These are phyloP conservation scores for Staphylotrichum longicolle DNA, from an alignment of 495 filamentous ascomycete species.

Conservation along the genomic window DNA sequence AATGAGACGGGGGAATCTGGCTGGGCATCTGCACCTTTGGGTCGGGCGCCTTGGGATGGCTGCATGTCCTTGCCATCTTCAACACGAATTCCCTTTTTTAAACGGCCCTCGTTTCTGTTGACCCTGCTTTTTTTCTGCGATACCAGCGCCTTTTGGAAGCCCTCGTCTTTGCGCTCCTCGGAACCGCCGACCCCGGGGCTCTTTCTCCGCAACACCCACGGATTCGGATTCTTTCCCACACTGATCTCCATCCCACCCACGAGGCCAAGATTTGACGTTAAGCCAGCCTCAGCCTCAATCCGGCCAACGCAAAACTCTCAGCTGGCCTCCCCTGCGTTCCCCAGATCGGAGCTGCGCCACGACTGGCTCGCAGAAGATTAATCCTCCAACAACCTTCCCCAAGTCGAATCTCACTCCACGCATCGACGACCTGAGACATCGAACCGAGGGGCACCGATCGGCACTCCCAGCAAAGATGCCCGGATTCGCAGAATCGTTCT, in stretches of 20 bases:
- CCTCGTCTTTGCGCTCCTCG: background rate
- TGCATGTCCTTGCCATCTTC: conserved; percentile 5
- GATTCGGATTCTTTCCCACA: background rate
- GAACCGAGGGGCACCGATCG: conserved; percentile 16
- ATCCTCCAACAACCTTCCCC: background rate
- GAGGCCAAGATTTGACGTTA: conserved; percentile 3
- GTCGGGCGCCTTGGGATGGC: conserved; percentile 1
- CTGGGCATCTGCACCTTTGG: conserved; percentile 16
- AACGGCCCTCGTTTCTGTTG: background rate
- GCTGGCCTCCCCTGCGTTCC: conserved; percentile 26
- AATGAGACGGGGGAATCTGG: conserved; percentile 19
- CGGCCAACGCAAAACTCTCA: conserved; percentile 19
- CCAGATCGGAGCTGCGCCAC: conserved; percentile 15
- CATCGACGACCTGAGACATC: background rate
- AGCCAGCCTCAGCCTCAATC: conserved; percentile 30
- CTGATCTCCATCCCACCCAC: background rate
- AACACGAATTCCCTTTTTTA: background rate
- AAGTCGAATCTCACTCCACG: background rate
- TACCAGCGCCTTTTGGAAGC: background rate
- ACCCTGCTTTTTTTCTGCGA: background rate
- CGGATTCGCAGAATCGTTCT: conserved; percentile 90
- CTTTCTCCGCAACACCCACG: background rate
- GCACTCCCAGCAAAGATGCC: conserved; percentile 55
- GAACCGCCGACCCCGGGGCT: background rate
- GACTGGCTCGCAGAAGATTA: conserved; percentile 5